Evolutionary conservation across 768 basidiomycete genomes (phyloP), one percentile per base, ranked within the genome.

Genomic region (Fibroporia radiculosa): DNA sequence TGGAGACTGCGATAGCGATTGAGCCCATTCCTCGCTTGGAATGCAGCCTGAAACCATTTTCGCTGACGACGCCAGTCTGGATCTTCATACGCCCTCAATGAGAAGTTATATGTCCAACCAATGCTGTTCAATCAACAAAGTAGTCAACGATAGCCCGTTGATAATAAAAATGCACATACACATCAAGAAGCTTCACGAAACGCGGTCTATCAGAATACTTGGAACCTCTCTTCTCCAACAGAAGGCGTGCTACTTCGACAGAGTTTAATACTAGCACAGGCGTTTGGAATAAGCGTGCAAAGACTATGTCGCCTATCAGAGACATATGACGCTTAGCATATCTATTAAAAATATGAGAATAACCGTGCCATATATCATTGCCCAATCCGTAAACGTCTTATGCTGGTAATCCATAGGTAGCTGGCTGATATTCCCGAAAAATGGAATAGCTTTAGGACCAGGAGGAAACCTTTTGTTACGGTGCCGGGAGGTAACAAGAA

Each of bases 221-320:
- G 10, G 48, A 36, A 40, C 63, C 57, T 14, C 58, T 56, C 45
- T 61, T 62, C 42, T 65, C 63, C 45, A 68, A 47, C 19, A 68
- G 55, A 24, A 65, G 64, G 14, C 48, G 51, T 19, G 65, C 65
- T 16, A 57, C 58, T 22, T 52, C 37, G 18, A 56, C 29, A 4
- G 66, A 61, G 48, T 62, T 66, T 35, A 68, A 39, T 7, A 68
- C 51, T 12, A 67, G 27, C 31, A 62, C 49, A 4, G 62, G 51
- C 18, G 55, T 53, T 13, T 51, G 48, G 40, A 67, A 58, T 23
- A 67, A 33, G 7, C 42, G 52, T 24, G 60, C 51, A 47, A 57
- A 62, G 20, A 66, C 54, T 22, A 68, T 45, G 19, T 63, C 62
- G 28, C 66, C 66, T 66, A 27, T 18, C n/a, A n/a, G 16, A 35